A percentile compares a stretch with the other conserved stretches of the same genome.
Evolutionary conservation across 257 asterid genomes (phyloP).

Genomic region (Verbascum thapsus): DNA sequence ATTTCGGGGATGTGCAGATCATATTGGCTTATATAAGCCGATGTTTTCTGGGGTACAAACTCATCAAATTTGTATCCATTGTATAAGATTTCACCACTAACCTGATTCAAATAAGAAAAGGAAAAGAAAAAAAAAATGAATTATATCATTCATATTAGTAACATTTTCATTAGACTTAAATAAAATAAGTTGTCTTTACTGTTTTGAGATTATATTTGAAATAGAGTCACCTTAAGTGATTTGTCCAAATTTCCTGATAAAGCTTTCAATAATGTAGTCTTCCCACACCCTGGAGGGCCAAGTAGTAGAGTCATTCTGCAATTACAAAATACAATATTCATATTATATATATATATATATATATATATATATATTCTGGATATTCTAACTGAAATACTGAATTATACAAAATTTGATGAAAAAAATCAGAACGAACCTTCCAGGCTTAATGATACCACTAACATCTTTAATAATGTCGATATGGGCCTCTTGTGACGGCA

Average conservation of each 20-base stretch:
- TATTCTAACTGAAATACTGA: not conserved
- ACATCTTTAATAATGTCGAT: conserved; percentile 47
- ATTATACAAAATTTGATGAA: not conserved
- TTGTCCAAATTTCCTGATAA: conserved; percentile 62
- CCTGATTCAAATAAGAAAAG: conserved; percentile 28
- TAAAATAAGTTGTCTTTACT: no score
- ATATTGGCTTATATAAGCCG: conserved; percentile 64
- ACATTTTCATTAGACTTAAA: no score
- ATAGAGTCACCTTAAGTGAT: conserved; percentile 48
- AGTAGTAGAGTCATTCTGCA: conserved; percentile 63
- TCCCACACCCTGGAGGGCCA: conserved; percentile 80
- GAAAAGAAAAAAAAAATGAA: no score
- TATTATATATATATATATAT: not conserved
- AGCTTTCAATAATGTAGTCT: conserved; percentile 65
- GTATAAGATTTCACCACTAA: conserved; percentile 57
- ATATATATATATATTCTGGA: not conserved
- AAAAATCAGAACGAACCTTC: conserved; percentile 40
- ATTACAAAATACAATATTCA: conserved; percentile 4
- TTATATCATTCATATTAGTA: not conserved
- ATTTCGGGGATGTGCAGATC: conserved; percentile 64
- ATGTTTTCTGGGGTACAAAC: conserved; percentile 62
- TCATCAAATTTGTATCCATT: conserved; percentile 59
- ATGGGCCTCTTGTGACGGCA: conserved; percentile 40
- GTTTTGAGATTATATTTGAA: not conserved
- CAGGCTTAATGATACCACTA: conserved; percentile 56